These are phyloP conservation scores for Ophiostoma novo-ulmi DNA, from an alignment of 2,329 filamentous ascomycete species.

Conservation along the genomic window DNA sequence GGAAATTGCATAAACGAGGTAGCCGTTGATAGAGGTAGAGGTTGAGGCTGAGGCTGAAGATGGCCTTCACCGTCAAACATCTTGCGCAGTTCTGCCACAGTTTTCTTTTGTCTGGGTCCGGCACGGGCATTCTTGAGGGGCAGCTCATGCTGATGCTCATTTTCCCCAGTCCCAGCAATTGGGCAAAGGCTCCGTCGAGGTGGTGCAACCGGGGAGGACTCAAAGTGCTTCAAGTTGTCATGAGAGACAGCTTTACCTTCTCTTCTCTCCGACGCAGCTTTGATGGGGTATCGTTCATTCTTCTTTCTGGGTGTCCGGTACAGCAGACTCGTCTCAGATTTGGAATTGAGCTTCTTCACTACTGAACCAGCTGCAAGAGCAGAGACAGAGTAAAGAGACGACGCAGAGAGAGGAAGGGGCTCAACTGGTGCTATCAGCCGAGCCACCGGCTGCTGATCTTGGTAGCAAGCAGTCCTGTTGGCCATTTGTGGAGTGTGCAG, in stretches of 20 bases:
- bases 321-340: neutral
- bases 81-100: slow-evolving; percentile 16
- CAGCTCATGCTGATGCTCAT: neutral
- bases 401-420: slow-evolving; percentile 22
- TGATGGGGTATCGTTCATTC: no score
- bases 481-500: neutral
- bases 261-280: neutral
- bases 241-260: neutral
- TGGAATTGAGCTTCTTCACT: neutral
- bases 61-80: slow-evolving; percentile 15
- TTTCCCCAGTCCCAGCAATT: neutral
- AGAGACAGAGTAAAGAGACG: slow-evolving; percentile 1
- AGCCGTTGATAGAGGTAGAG: neutral
- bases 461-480: neutral
- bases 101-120: neutral
- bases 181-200: slow-evolving; percentile 6
- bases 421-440: slow-evolving; percentile 26
- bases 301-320: neutral
- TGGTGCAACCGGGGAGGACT: slow-evolving; percentile 1
- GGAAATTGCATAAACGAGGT: neutral
- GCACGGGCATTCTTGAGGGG: neutral
- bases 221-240: neutral
- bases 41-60: neutral
- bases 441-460: neutral
- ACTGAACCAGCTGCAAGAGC: neutral